Evolutionary conservation across 192 early-diverging fungal genomes (phyloP), one percentile per base, ranked within the genome.

Genomic region (Backusella tarrabulga): DNA sequence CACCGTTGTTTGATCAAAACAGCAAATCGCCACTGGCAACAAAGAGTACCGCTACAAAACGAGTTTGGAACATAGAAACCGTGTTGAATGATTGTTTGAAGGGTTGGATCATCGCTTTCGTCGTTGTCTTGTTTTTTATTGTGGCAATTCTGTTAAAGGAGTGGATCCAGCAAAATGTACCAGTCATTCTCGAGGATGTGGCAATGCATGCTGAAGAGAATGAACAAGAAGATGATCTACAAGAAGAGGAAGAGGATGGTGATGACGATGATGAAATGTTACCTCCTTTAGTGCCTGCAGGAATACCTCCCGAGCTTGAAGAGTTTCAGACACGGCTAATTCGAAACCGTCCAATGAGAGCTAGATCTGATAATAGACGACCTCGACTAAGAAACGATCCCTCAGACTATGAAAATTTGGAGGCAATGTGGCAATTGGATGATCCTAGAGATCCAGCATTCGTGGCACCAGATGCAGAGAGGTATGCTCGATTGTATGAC

Each of bases 131-230:
- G 29, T 83, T 93, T 14, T 95, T 93, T 72, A 86, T 98, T 29
- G 85, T 87, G 0, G 85, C 92, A 17, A 92, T 97, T 68, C 87
- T 93, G 50, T 80, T 98, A 73, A 92, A 92, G 8, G 97, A 98
- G 75, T 98, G 96, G 91, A 91, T 98, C 42, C 80, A 92, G 7
- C 87, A 93, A 77, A 92, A 94, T 72, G 90, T 92, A 0, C 91
- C 85, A 52, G 54, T 69, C 4, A 81, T 81, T 34, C n/a, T 78
- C 1, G 76, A 74, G 0, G 36, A 21, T 44, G 21, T 12, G 1
- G 41, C 41, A 21, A 40, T 42, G 9, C 63, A 34, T 12, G 9
- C 34, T 67, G 23, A 67, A 29, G 63, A 67, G 1, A 32, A 32
- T 32, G 32, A 32, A 3, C 32, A 32, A 32, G 32, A 32, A 32